Evolutionary conservation across 176 grass and related monocot genomes (phyloP), one percentile per base, ranked within the genome.

Genomic region (Paspalum notatum): DNA sequence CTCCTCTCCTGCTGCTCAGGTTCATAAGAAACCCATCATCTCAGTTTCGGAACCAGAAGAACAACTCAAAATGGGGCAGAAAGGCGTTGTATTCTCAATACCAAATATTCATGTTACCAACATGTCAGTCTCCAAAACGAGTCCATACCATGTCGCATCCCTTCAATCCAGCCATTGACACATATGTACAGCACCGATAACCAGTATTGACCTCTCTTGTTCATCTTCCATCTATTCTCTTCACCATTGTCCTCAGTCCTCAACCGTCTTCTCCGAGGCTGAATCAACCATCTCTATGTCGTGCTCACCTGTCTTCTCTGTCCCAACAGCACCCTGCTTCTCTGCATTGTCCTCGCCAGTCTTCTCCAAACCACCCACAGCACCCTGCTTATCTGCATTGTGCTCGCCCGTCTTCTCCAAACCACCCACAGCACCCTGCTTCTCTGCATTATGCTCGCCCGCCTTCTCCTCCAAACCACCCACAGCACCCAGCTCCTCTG

Each of bases 101-200:
- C n/a, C 6, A 76, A 8, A 8, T 48, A 76, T 75, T 78, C 18
- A 57, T 41, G 38, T 21, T 46, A 47, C 11, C 46, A 53, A 71
- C 66, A 72, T 40, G 45, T 26, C 70, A 24, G 52, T 38, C 53
- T 38, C 45, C 42, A 79, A 84, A 75, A 46, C 68, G 14, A 80
- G 82, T 48, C 60, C 24, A 60, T 71, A 44, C 60, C 22, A 44
- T 49, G 44, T 5, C 7, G 4, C 39, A 20, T 54, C 64, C 56
- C 63, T 64, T 75, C 3, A 11, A 47, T 79, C 58, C 8, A 42
- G 32, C 3, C 48, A 38, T 62, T 27, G 55, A 80, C 61, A 79
- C 26, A 38, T 80, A 89, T 84, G 76, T 75, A 84, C 81, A 89
- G 68, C 44, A 79, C 68, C 43, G 48, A 73, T 20, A 67, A 52